Evolutionary conservation across 305 asterid species (phyloP).

Genomic region (Caryopteris hybrid): DNA sequence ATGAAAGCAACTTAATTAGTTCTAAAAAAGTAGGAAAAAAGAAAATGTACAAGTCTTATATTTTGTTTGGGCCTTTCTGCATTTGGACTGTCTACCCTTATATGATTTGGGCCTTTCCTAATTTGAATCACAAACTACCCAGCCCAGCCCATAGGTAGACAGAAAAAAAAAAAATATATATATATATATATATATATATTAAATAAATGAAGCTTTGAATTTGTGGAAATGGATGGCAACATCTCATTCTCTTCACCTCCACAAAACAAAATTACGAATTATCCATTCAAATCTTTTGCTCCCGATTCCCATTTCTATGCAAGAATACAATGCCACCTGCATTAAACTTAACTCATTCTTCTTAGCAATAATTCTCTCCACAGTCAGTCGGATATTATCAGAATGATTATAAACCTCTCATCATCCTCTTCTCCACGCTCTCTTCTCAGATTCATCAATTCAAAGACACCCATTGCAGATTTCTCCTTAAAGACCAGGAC

Average conservation of each 20-base stretch:
- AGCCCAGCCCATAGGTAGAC: neutral
- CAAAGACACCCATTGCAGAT: slow-evolving; percentile 43
- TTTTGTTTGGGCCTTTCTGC: too few species aligned
- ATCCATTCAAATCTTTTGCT: slow-evolving; percentile 41
- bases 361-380: slow-evolving; percentile 14
- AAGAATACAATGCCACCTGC: slow-evolving; percentile 22
- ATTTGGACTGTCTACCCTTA: too few species aligned
- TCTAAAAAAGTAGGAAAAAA: too few species aligned
- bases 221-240: slow-evolving; percentile 38
- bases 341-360: slow-evolving; percentile 21
- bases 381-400: slow-evolving; percentile 17
- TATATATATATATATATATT: too few species aligned
- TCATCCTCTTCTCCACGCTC: slow-evolving; percentile 49
- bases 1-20: too few species aligned
- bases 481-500: slow-evolving; percentile 32
- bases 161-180: neutral
- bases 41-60: too few species aligned
- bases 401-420: slow-evolving; percentile 61
- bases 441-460: slow-evolving; percentile 35
- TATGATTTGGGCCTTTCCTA: too few species aligned
- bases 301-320: neutral
- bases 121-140: neutral
- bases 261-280: slow-evolving; percentile 42
- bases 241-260: slow-evolving; percentile 53
- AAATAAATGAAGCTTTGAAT: neutral